These are phyloP conservation scores for Typha latifolia DNA, from an alignment of 176 grass and related monocot genomes.

Conservation along the genomic window DNA sequence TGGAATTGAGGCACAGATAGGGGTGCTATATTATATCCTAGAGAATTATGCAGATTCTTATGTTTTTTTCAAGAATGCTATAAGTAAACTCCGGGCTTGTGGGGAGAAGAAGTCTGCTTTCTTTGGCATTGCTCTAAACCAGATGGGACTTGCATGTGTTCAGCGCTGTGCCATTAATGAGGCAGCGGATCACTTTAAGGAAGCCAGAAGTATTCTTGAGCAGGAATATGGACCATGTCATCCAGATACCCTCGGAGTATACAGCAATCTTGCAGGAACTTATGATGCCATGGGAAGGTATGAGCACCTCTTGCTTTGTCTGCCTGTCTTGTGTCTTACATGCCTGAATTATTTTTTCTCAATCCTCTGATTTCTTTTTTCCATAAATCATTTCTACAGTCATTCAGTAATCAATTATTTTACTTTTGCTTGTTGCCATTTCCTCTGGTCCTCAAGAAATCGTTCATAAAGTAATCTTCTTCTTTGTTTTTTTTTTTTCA, in stretches of 20 bases:
- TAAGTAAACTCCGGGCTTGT: constrained; percentile 73
- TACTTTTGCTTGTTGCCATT: too few species aligned
- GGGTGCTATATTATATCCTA: constrained; percentile 80
- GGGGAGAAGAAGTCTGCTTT: constrained; percentile 89
- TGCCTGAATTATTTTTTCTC: constrained; percentile 4
- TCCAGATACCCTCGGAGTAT: constrained; percentile 84
- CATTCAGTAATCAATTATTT: too few species aligned
- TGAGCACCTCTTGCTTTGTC: constrained; percentile 15
- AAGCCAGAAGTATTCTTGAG: constrained; percentile 83
- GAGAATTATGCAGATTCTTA: constrained; percentile 70
- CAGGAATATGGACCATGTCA: constrained; percentile 89
- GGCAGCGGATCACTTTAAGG: constrained; percentile 73
- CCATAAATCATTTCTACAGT: too few species aligned
- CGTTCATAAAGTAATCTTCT: too few species aligned
- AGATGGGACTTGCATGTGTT: constrained; percentile 81
- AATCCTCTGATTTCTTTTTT: too few species aligned
- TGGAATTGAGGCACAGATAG: constrained; percentile 94
- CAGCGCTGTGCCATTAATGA: constrained; percentile 75
- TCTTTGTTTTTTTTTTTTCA: background rate
- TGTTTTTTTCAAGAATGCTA: constrained; percentile 63
- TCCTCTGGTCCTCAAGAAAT: too few species aligned
- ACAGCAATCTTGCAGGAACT: constrained; percentile 93
- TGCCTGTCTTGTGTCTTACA: background rate
- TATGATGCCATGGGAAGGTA: constrained; percentile 99
- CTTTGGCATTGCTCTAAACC: constrained; percentile 87